Conservation (phyloP, 2,329 filamentous ascomycete species). For the Dothideomycetes sp. region DNA sequence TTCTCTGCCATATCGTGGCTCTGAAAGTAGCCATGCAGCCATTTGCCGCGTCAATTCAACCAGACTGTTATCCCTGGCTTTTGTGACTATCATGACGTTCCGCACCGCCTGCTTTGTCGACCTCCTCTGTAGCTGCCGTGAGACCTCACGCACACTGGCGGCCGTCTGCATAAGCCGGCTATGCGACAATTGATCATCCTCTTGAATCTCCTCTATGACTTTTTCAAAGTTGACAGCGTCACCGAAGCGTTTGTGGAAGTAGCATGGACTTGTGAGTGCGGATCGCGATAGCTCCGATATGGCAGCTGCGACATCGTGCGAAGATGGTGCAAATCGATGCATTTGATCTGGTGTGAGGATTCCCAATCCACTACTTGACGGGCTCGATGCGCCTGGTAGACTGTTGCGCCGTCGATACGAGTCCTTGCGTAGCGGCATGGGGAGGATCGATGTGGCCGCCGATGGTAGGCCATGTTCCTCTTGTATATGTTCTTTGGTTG, state of each 20-base stretch:
- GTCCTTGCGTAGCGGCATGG: constrained; percentile 3
- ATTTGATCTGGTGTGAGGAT: constrained; percentile 5
- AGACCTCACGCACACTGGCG: constrained; percentile 87
- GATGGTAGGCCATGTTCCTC: background rate
- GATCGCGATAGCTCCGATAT: constrained; percentile 24
- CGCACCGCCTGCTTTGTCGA: constrained; percentile 85
- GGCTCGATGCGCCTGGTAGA: constrained; percentile 10
- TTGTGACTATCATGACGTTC: constrained; percentile 97
- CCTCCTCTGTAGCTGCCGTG: constrained; percentile 82
- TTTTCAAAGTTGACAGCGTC: constrained; percentile 91
- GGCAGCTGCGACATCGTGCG: constrained; percentile 8
- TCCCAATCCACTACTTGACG: constrained; percentile 7
- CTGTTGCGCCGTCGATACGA: constrained; percentile 10
- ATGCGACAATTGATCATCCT: constrained; percentile 81
- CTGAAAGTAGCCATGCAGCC: constrained; percentile 75
- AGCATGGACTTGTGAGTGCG: constrained; percentile 81
- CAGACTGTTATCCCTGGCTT: constrained; percentile 87
- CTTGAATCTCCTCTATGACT: constrained; percentile 87
- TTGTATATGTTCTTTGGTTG: too few species aligned
- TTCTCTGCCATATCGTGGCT: constrained; percentile 78
- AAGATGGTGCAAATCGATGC: constrained; percentile 8
- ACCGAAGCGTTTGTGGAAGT: constrained; percentile 95
- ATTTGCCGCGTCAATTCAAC: constrained; percentile 83
- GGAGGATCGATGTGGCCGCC: background rate
- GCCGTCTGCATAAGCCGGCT: constrained; percentile 91